These are phyloP conservation scores for Leccinum incarnatum DNA, from an alignment of 768 basidiomycete species.

Conservation along the genomic window DNA sequence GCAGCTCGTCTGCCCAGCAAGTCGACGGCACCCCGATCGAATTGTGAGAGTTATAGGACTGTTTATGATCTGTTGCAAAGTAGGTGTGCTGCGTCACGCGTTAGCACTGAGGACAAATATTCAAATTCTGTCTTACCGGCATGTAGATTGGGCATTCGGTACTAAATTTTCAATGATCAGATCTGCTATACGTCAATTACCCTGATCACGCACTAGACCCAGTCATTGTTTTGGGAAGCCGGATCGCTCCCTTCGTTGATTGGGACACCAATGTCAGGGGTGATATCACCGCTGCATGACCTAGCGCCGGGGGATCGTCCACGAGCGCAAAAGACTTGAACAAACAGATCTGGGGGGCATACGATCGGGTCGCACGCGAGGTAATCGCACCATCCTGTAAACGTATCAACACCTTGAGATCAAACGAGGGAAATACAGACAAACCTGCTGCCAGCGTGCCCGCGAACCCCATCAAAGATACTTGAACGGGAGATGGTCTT, in stretches of 20 bases:
- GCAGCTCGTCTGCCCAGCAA: conserved; percentile 40
- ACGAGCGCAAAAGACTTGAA: conserved; percentile 30
- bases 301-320: conserved; percentile 3
- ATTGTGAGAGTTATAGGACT: conserved; percentile 34
- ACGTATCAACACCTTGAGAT: neutral
- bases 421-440: conserved; percentile 3
- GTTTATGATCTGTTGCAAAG: conserved; percentile 50
- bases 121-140: conserved; percentile 33
- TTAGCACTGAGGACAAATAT: conserved; percentile 1
- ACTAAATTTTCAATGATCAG: conserved; percentile 23
- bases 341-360: conserved; percentile 41
- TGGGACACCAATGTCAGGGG: conserved; percentile 29
- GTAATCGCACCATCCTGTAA: conserved; percentile 47
- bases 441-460: conserved; percentile 42
- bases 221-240: conserved; percentile 34
- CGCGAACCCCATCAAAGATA: conserved; percentile 51
- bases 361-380: conserved; percentile 43
- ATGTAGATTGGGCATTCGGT: conserved; percentile 46
- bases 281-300: conserved; percentile 2
- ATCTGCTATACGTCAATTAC: neutral
- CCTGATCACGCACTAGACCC: conserved; percentile 41
- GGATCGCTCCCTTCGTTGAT: conserved; percentile 42
- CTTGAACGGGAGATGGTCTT: conserved; percentile 46
- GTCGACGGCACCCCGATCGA: conserved; percentile 13
- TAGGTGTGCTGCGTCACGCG: conserved; percentile 38